Conservation (phyloP, 768 basidiomycete genomes). For the Auricularia auricula-judae region DNA sequence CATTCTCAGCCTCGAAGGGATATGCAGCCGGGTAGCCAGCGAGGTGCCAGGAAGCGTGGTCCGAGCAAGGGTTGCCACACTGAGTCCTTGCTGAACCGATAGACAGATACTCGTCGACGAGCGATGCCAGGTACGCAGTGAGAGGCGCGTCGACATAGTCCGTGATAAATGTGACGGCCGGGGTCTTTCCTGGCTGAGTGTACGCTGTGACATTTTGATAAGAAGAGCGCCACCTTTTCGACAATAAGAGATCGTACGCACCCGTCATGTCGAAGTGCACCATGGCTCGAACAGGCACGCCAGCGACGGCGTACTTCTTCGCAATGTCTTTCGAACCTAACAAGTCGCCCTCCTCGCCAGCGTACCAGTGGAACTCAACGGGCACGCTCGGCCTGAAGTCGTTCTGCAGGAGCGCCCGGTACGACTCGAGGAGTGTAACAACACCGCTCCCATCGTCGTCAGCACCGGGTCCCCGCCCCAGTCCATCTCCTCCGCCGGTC, state of each 20-base stretch:
- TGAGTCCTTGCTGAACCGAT: background rate
- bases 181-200: slow-evolving; percentile 27
- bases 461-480: slow-evolving; percentile 3
- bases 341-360: slow-evolving; percentile 13
- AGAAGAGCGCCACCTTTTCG: background rate
- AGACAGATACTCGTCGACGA: background rate
- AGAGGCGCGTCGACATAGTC: slow-evolving; percentile 10
- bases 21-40: slow-evolving; percentile 7
- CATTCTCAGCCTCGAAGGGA: slow-evolving; percentile 32
- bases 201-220: slow-evolving; percentile 21
- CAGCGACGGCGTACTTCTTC: slow-evolving; percentile 20
- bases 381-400: slow-evolving; percentile 2
- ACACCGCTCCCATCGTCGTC: slow-evolving; percentile 4
- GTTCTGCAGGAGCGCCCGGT: slow-evolving; percentile 1
- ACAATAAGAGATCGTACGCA: slow-evolving; percentile 17
- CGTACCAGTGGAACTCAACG: slow-evolving; percentile 15
- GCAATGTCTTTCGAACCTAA: slow-evolving; percentile 25
- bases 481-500: background rate
- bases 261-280: slow-evolving; percentile 11
- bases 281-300: slow-evolving; percentile 23
- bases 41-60: slow-evolving; percentile 19
- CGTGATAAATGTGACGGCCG: background rate
- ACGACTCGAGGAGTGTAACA: slow-evolving; percentile 6
- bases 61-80: slow-evolving; percentile 26
- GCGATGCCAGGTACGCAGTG: slow-evolving; percentile 23